phyloP scores from a whole-genome alignment of 352 stramenopile species.

The Phytophthora podocarpi region DNA sequence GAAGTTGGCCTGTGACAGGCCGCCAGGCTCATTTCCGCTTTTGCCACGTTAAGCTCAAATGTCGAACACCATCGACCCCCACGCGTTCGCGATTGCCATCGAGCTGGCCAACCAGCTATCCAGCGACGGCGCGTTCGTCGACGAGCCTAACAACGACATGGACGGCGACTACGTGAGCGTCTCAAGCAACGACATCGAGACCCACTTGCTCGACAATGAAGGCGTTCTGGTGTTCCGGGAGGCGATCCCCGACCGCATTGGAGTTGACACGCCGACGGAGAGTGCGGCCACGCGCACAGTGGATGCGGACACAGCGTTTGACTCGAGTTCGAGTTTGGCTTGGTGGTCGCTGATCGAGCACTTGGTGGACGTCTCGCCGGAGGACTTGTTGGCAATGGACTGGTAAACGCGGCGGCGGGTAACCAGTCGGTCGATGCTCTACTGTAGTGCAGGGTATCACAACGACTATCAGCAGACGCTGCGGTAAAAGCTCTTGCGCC shows the following conservation, averaged over 20 bases:
- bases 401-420: constrained; percentile 9
- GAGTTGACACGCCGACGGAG: background rate
- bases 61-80: constrained; percentile 12
- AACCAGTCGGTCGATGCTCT: too few relatives aligned
- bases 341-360: constrained; percentile 21
- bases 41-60: constrained; percentile 1
- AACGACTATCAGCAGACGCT: too few relatives aligned
- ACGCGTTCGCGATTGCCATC: constrained; percentile 20
- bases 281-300: background rate
- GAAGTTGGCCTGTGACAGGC: background rate
- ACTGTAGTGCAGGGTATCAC: too few relatives aligned
- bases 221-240: background rate
- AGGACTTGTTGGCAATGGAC: constrained; percentile 11
- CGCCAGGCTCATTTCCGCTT: constrained; percentile 12
- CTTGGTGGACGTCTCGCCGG: constrained; percentile 7
- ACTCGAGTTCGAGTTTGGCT: background rate
- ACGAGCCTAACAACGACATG: background rate
- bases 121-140: constrained; percentile 23
- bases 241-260: background rate
- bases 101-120: constrained; percentile 24
- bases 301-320: background rate
- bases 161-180: background rate
- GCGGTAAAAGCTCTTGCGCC: too few relatives aligned
- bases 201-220: background rate
- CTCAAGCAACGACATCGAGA: background rate